Conservation (phyloP, 2,329 filamentous ascomycete species). For the Amesomyces nigricolor region DNA sequence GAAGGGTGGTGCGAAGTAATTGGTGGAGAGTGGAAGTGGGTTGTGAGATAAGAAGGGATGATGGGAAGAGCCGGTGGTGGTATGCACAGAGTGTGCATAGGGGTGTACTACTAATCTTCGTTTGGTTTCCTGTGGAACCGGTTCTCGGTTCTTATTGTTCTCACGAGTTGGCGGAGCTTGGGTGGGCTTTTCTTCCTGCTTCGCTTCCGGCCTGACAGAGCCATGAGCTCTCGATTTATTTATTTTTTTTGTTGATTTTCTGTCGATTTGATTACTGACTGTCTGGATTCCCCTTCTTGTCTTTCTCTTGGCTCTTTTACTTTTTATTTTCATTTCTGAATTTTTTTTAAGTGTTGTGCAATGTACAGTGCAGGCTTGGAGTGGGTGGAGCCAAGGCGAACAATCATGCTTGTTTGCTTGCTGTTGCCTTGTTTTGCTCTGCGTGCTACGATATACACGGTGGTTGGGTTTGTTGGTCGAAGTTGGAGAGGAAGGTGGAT, state of each 20-base stretch:
- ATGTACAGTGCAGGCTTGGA: not conserved
- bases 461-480: not conserved
- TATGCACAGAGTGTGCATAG: not conserved
- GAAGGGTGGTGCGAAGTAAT: conserved; percentile 12
- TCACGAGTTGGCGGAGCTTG: not conserved
- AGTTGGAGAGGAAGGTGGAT: not conserved
- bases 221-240: not conserved
- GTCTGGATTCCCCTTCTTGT: not conserved
- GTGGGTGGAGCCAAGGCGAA: not conserved
- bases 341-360: not conserved
- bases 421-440: not conserved
- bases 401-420: not conserved
- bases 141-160: not conserved
- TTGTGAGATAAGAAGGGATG: not conserved
- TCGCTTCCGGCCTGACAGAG: not conserved
- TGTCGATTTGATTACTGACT: not conserved
- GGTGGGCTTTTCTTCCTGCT: not conserved
- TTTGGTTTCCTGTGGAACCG: conserved; percentile 1
- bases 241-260: not conserved
- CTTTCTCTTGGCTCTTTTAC: not conserved
- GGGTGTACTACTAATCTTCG: conserved; percentile 11
- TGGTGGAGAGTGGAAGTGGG: not conserved
- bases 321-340: not conserved
- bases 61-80: not conserved
- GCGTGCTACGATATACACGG: conserved; percentile 8